Evolutionary conservation across 257 asterid genomes (phyloP).

Genomic region (Nicotiana undulata): DNA sequence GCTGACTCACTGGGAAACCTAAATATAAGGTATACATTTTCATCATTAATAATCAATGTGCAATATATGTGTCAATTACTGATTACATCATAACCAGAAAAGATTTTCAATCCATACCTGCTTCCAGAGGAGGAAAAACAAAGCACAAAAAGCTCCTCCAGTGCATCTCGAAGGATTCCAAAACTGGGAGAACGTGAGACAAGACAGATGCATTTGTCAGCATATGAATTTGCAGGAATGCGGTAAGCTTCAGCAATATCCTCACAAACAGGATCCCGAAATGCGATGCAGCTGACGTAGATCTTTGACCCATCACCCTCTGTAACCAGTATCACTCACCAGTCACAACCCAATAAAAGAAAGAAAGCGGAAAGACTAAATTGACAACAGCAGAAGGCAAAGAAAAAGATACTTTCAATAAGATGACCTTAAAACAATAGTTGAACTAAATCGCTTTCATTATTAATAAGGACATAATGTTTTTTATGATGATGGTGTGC

Average conservation of each 20-base stretch:
- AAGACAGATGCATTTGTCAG: conserved; percentile 83
- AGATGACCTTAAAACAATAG: neutral
- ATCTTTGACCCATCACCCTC: conserved; percentile 94
- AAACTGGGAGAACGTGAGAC: conserved; percentile 84
- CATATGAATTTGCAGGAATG: conserved; percentile 55
- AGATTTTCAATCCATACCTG: conserved; percentile 39
- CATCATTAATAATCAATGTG: neutral
- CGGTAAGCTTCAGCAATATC: conserved; percentile 77
- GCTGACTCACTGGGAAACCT: neutral
- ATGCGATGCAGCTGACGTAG: conserved; percentile 80
- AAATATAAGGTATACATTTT: neutral
- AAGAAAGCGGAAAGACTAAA: neutral
- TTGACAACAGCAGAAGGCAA: neutral
- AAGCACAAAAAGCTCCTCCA: conserved; percentile 75
- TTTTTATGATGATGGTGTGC: neutral
- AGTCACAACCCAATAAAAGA: neutral
- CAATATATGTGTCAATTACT: neutral
- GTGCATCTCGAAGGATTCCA: conserved; percentile 60
- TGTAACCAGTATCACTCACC: conserved; percentile 4
- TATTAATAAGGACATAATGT: neutral
- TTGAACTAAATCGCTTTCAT: neutral
- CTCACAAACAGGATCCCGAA: conserved; percentile 76
- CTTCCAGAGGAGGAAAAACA: conserved; percentile 81
- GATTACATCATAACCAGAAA: neutral
- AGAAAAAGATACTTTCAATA: neutral